Conservation (phyloP, 1,284 basidiomycete species). For the Caloboletus inedulis region DNA sequence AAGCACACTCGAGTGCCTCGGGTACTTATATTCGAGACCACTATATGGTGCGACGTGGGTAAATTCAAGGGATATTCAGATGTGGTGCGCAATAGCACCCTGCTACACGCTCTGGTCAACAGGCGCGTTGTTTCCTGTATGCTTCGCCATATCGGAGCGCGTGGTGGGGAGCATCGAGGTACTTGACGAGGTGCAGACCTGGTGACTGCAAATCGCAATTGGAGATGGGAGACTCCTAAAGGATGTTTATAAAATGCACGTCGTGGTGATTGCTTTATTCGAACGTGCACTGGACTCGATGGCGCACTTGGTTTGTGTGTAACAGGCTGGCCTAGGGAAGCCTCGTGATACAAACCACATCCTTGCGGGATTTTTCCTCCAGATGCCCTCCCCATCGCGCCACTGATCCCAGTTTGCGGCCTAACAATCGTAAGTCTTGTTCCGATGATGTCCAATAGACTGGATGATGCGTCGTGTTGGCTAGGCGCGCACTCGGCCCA, state of each 20-base stretch:
- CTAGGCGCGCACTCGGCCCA: not conserved
- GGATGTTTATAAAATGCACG: not conserved
- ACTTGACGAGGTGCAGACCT: not conserved
- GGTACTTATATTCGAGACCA: not conserved
- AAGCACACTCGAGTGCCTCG: not conserved
- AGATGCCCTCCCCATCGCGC: not conserved
- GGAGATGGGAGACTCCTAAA: not conserved
- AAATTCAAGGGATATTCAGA: not conserved
- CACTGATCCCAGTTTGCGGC: not conserved
- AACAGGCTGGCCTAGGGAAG: no score
- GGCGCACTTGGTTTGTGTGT: not conserved
- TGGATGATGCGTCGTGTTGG: not conserved
- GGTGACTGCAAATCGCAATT: not conserved
- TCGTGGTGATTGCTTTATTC: not conserved
- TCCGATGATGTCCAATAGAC: not conserved
- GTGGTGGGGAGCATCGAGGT: not conserved
- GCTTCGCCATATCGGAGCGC: no score
- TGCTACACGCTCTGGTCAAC: no score
- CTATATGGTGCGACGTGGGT: not conserved
- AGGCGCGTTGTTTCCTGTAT: no score
- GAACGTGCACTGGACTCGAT: not conserved
- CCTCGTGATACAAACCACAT: not conserved
- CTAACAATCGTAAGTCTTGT: not conserved
- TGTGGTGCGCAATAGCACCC: no score
- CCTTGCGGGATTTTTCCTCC: not conserved